Evolutionary conservation across 2,329 filamentous ascomycete genomes (phyloP), one percentile per base, ranked within the genome.

Genomic region (Gaeumannomyces sp.): DNA sequence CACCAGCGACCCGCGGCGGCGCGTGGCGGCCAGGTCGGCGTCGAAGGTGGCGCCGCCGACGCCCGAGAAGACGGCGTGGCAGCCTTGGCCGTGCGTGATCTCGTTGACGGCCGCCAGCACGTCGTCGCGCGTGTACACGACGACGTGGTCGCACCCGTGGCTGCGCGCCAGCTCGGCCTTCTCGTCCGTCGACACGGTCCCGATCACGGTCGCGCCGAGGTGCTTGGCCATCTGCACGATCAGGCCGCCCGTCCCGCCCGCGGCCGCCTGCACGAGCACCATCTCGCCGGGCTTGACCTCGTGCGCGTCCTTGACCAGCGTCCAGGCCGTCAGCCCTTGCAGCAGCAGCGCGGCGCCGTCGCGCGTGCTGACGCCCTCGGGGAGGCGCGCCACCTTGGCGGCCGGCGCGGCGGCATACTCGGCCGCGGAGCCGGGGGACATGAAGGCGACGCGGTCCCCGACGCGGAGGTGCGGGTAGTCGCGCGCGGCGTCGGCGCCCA

Each of bases 11-110:
- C 92, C 93, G 79, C 95, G 95, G 68, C 88, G 76, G 69, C 87
- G 89, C 61, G 93, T 82, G 70, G 86, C 83, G 67, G 91, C 85
- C 68, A 97, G 75, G 71, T 88, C 89, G n/a, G 86, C 83, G 70
- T 96, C 91, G 76, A 94, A 95, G 0, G 93, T 97, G 60, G 83
- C 82, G 78, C 92, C 90, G 13, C 93, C 93, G 6, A 96, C 90
- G 13, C 91, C 90, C 73, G 96, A 92, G 72, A 92, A 95, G 25
- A 96, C 89, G 10, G 88, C 92, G 67, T 86, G 84, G 3, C 89
- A 88, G 8, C 93, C 93, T 67, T 87, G 79, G 0, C 89, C 89
- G 5, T 81, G 85, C 0, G 92, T 96, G 59, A 91, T 85, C 72
- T 88, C 81, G 70, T 83, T 79, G 6, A 92, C 87, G 72, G 84